phyloP scores from a whole-genome alignment of 768 basidiomycete species.

The Lanmaoa pseudosensibilis region DNA sequence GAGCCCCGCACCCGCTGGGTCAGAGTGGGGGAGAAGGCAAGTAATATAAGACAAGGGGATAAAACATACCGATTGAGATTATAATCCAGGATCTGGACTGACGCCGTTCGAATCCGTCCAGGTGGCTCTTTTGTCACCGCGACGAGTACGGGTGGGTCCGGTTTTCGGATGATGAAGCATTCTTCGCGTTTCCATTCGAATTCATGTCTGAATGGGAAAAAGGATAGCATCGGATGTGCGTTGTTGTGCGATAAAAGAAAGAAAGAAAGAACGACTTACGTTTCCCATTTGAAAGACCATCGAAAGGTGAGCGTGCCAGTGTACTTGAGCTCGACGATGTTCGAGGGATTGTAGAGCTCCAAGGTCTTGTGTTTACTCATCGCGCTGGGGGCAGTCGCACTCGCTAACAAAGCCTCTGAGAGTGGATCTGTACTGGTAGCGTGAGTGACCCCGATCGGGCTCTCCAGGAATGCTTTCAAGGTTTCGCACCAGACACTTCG shows the following conservation, averaged over 20 bases:
- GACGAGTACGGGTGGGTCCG: slow-evolving; percentile 83
- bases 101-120: slow-evolving; percentile 60
- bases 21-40: not conserved
- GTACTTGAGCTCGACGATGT: slow-evolving; percentile 67
- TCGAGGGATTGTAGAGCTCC: slow-evolving; percentile 74
- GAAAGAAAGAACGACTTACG: slow-evolving; percentile 46
- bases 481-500: slow-evolving; percentile 61
- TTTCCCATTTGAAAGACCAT: slow-evolving; percentile 83
- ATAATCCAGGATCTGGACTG: slow-evolving; percentile 81
- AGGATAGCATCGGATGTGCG: slow-evolving; percentile 42
- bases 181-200: slow-evolving; percentile 87
- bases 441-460: not conserved
- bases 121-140: slow-evolving; percentile 77
- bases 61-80: slow-evolving; percentile 67
- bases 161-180: slow-evolving; percentile 80
- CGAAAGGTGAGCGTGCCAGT: slow-evolving; percentile 72
- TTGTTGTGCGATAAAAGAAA: slow-evolving; percentile 16
- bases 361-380: slow-evolving; percentile 73
- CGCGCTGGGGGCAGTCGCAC: slow-evolving; percentile 60
- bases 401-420: slow-evolving; percentile 69
- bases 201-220: slow-evolving; percentile 52
- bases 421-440: slow-evolving; percentile 57
- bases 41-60: not conserved
- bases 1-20: not conserved
- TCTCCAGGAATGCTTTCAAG: not conserved